A percentile compares a stretch with the other conserved stretches of the same genome.
phyloP scores from a whole-genome alignment of 768 basidiomycete genomes.

The Pleurotus cornucopiae region DNA sequence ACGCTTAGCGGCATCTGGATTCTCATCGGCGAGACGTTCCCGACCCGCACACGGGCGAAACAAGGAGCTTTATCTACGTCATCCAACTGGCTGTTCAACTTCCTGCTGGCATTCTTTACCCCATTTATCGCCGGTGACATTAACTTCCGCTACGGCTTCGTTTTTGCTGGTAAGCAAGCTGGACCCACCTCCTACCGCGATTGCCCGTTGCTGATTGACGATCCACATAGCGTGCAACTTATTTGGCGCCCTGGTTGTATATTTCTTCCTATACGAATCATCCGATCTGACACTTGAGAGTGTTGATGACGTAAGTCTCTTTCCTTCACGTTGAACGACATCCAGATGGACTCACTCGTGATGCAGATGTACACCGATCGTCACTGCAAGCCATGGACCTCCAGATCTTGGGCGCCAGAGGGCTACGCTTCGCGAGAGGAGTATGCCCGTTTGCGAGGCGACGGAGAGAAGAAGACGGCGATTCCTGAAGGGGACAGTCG shows the following conservation, averaged over 20 bases:
- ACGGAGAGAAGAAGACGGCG: not conserved
- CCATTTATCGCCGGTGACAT: slow-evolving; percentile 62
- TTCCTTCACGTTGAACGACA: not conserved
- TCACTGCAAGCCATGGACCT: slow-evolving; percentile 63
- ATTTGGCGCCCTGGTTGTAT: slow-evolving; percentile 56
- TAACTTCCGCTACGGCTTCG: slow-evolving; percentile 60
- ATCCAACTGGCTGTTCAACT: slow-evolving; percentile 67
- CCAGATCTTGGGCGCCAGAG: slow-evolving; percentile 52
- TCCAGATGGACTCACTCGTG: not conserved
- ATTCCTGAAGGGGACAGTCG: too few relatives aligned
- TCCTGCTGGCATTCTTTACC: slow-evolving; percentile 75
- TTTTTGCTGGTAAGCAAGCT: slow-evolving; percentile 52
- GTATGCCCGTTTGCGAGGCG: not conserved
- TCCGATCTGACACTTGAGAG: slow-evolving; percentile 62
- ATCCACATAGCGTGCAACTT: slow-evolving; percentile 46
- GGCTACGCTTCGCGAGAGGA: slow-evolving; percentile 47
- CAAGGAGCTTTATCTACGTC: slow-evolving; percentile 66
- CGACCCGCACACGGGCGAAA: slow-evolving; percentile 66
- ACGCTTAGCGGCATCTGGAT: slow-evolving; percentile 66
- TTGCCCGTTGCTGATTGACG: too few relatives aligned
- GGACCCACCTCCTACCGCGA: too few relatives aligned
- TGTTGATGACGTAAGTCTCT: slow-evolving; percentile 45
- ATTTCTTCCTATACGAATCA: slow-evolving; percentile 74
- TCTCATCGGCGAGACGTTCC: slow-evolving; percentile 74
- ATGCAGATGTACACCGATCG: slow-evolving; percentile 62